phyloP scores from a whole-genome alignment of 768 basidiomycete species.

The Paxillus involutus region DNA sequence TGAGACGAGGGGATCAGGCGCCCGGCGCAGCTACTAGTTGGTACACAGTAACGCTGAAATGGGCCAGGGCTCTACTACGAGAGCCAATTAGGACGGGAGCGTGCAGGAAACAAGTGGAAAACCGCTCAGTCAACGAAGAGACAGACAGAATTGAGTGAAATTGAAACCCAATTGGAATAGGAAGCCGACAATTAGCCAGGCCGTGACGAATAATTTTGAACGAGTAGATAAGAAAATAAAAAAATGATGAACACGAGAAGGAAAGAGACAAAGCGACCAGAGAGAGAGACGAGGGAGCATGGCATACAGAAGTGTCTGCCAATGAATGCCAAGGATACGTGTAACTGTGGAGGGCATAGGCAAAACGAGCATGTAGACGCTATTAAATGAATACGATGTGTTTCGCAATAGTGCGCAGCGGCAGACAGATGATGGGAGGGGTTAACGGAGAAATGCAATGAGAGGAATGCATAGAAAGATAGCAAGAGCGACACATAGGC shows the following conservation, averaged over 20 bases:
- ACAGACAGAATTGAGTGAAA: background rate
- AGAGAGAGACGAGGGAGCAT: slow-evolving; percentile 12
- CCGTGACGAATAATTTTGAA: slow-evolving; percentile 29
- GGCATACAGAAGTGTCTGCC: slow-evolving; percentile 27
- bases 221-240: slow-evolving; percentile 32
- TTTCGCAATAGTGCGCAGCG: slow-evolving; percentile 34
- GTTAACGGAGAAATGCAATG: slow-evolving; percentile 15
- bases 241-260: slow-evolving; percentile 14
- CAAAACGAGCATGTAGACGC: slow-evolving; percentile 36
- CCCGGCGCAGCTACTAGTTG: slow-evolving; percentile 33
- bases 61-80: slow-evolving; percentile 13
- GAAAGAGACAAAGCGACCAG: slow-evolving; percentile 25
- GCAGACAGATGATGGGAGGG: slow-evolving; percentile 20
- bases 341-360: slow-evolving; percentile 21
- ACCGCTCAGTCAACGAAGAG: slow-evolving; percentile 25
- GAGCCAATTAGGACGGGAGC: slow-evolving; percentile 28
- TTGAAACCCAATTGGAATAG: slow-evolving; percentile 24
- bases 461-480: slow-evolving; percentile 34
- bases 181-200: slow-evolving; percentile 23
- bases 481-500: slow-evolving; percentile 39
- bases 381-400: slow-evolving; percentile 34
- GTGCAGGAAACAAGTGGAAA: slow-evolving; percentile 30
- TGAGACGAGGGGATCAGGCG: slow-evolving; percentile 28
- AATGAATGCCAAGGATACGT: slow-evolving; percentile 20
- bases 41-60: slow-evolving; percentile 33